Evolutionary conservation across 2,329 filamentous ascomycete genomes (phyloP).

Genomic region (Dactylellina cionopaga): DNA sequence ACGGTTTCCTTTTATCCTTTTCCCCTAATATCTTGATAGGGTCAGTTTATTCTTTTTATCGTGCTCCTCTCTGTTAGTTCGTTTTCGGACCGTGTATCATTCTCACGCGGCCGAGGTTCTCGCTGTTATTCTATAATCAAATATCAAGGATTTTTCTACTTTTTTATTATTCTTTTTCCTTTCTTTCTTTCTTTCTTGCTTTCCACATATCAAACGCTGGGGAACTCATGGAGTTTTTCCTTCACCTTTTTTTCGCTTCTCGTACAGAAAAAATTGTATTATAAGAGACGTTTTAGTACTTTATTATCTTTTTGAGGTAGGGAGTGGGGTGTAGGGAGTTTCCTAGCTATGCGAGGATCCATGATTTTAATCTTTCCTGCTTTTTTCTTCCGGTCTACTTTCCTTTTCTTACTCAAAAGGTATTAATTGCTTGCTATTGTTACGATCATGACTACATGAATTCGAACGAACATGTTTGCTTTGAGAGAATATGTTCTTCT

Average conservation of each 20-base stretch:
- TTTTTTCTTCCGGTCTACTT: too few species aligned
- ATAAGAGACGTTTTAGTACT: constrained; percentile 17
- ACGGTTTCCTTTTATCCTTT: constrained; percentile 11
- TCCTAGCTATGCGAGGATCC: too few species aligned
- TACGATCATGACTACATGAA: too few species aligned
- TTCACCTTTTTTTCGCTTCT: too few species aligned
- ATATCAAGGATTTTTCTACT: constrained; percentile 18
- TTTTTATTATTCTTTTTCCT: constrained; percentile 15
- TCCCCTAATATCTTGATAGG: constrained; percentile 12
- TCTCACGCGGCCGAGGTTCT: neutral
- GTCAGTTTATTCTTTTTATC: constrained; percentile 14
- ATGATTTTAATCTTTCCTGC: too few species aligned
- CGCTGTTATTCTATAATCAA: constrained; percentile 17
- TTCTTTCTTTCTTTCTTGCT: neutral
- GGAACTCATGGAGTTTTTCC: too few species aligned
- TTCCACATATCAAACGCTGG: neutral
- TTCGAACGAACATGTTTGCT: too few species aligned
- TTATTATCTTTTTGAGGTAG: too few species aligned
- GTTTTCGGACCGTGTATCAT: neutral
- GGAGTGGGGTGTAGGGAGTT: too few species aligned
- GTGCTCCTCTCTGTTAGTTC: neutral
- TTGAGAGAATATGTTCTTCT: too few species aligned
- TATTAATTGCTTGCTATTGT: too few species aligned
- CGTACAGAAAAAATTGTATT: constrained; percentile 15
- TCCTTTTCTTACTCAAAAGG: too few species aligned